A percentile compares a stretch with the other conserved stretches of the same genome.
Conservation (phyloP, 306 rosid species). For the Vigna hirtella region DNA sequence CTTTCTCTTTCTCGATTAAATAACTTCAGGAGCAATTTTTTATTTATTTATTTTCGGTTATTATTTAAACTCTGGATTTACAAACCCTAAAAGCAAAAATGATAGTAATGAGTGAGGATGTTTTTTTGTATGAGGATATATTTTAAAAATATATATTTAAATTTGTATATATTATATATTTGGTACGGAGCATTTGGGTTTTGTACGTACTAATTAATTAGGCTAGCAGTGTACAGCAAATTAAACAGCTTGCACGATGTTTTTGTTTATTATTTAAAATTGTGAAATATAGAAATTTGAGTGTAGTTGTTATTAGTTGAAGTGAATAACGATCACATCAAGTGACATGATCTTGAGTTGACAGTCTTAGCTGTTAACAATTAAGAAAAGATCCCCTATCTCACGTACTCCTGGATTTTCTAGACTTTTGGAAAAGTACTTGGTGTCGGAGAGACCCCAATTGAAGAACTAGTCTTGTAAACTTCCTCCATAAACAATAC, state of each 20-base stretch:
- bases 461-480: constrained; percentile 46
- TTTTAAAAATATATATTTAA: no score
- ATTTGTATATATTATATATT: neutral
- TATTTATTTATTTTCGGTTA: no score
- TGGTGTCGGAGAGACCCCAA: constrained; percentile 42
- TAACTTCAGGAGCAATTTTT: no score
- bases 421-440: constrained; percentile 1
- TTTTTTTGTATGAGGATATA: no score
- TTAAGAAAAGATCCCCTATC: constrained; percentile 51
- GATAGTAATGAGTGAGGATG: no score
- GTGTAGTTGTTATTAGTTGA: constrained; percentile 22
- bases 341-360: constrained; percentile 44
- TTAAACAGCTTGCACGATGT: constrained; percentile 35
- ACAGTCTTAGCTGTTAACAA: constrained; percentile 60
- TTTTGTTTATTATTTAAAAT: no score
- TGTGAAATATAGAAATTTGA: neutral
- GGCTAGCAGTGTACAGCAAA: constrained; percentile 37
- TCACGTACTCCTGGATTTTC: constrained; percentile 47
- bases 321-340: constrained; percentile 41
- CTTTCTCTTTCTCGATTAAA: constrained; percentile 15
- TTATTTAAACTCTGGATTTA: no score
- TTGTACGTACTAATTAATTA: constrained; percentile 20
- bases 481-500: constrained; percentile 45
- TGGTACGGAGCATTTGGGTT: neutral
- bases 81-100: no score